Evolutionary conservation across 345 rosid species (phyloP).

Genomic region (Boechera divaricarpa): DNA sequence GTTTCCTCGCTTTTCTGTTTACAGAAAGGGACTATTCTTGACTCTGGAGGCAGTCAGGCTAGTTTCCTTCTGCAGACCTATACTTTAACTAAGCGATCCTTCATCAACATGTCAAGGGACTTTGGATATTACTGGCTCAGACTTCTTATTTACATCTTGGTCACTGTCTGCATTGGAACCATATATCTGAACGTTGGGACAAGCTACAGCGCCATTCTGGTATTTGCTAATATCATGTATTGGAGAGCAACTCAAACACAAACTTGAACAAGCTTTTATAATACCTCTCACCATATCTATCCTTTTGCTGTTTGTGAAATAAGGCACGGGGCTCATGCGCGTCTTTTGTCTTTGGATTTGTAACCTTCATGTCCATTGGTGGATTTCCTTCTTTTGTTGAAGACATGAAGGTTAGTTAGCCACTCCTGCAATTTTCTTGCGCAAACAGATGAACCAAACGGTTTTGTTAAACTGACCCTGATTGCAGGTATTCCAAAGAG

Average conservation of each 20-base stretch:
- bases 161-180: conserved; percentile 90
- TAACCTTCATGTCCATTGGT: conserved; percentile 96
- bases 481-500: conserved; percentile 91
- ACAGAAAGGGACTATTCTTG: conserved; percentile 94
- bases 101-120: conserved; percentile 94
- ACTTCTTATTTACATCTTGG: conserved; percentile 77
- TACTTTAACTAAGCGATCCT: conserved; percentile 84
- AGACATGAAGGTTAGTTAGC: conserved; percentile 81
- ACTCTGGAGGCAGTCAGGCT: conserved; percentile 93
- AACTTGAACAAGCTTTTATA: background rate
- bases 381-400: conserved; percentile 96
- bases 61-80: conserved; percentile 87
- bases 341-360: conserved; percentile 91
- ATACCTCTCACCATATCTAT: conserved; percentile 13
- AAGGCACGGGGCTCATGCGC: conserved; percentile 97
- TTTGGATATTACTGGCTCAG: conserved; percentile 98
- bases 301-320: conserved; percentile 26
- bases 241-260: background rate
- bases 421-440: conserved; percentile 10
- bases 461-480: conserved; percentile 23
- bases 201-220: conserved; percentile 81
- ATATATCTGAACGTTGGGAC: conserved; percentile 90
- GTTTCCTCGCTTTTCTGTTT: background rate
- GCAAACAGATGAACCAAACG: background rate
- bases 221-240: conserved; percentile 42